Conservation (phyloP, 257 asterid species). For the Solanum arcanum region DNA sequence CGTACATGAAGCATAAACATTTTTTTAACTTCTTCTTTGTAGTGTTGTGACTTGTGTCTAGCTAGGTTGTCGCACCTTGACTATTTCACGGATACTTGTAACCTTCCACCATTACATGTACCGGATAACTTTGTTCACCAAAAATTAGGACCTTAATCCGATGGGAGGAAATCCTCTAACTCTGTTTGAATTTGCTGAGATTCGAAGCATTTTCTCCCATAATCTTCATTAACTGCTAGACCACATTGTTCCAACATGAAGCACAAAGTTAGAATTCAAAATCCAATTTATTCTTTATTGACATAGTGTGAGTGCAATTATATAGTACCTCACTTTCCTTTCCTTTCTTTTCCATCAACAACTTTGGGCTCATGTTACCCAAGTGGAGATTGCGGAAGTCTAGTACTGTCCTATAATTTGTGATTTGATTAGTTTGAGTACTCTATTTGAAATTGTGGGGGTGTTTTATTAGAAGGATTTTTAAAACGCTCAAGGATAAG, state of each 20-base stretch:
- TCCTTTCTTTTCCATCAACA: background rate
- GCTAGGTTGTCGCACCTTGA: background rate
- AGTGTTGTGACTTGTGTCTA: background rate
- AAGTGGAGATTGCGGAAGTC: background rate
- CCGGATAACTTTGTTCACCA: background rate
- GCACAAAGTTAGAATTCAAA: background rate
- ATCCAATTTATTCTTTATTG: background rate
- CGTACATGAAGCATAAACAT: background rate
- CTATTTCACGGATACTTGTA: background rate
- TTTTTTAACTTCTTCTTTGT: background rate
- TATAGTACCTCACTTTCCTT: background rate
- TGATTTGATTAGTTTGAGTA: background rate
- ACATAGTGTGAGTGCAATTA: background rate
- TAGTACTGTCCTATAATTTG: background rate
- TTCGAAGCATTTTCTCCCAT: background rate
- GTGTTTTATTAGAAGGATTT: background rate
- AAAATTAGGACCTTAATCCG: background rate
- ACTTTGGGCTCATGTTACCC: background rate
- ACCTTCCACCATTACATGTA: background rate
- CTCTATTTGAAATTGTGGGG: background rate
- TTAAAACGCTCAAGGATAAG: background rate
- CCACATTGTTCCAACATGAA: background rate
- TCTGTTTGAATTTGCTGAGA: background rate
- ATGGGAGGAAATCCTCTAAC: background rate
- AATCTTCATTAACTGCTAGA: background rate